These are phyloP conservation scores for Acorus calamus DNA, from an alignment of 106 monocot genomes.

Conservation along the genomic window DNA sequence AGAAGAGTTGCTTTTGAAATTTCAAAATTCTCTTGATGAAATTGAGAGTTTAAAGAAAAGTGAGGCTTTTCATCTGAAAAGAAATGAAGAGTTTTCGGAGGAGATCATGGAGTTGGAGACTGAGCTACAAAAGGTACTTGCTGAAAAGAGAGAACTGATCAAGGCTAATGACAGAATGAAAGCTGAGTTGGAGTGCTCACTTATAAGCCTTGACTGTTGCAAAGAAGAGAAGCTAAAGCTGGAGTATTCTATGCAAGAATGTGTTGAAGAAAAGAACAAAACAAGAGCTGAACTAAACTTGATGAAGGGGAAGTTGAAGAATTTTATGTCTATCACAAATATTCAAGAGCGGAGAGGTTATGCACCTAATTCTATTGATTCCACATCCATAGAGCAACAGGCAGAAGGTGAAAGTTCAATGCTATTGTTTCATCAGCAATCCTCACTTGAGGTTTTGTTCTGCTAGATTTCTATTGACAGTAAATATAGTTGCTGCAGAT, in stretches of 20 bases:
- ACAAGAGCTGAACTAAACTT: constrained; percentile 80
- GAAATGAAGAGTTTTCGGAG: constrained; percentile 60
- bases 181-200: constrained; percentile 74
- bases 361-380: constrained; percentile 8
- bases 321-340: constrained; percentile 40
- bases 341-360: constrained; percentile 11
- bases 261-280: constrained; percentile 61
- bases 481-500: constrained; percentile 1
- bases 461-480: neutral
- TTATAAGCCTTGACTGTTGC: constrained; percentile 74
- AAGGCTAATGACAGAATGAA: constrained; percentile 73
- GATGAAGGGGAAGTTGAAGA: constrained; percentile 72
- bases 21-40: constrained; percentile 90
- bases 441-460: neutral
- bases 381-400: constrained; percentile 55
- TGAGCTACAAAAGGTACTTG: constrained; percentile 41
- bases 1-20: constrained; percentile 85
- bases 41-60: constrained; percentile 61
- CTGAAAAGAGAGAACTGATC: constrained; percentile 51
- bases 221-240: constrained; percentile 86
- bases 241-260: constrained; percentile 66
- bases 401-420: constrained; percentile 19
- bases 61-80: constrained; percentile 64
- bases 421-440: constrained; percentile 8
- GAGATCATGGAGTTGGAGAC: constrained; percentile 53